Conservation (phyloP, 2,329 filamentous ascomycete genomes). For the Pyricularia sp. region DNA sequence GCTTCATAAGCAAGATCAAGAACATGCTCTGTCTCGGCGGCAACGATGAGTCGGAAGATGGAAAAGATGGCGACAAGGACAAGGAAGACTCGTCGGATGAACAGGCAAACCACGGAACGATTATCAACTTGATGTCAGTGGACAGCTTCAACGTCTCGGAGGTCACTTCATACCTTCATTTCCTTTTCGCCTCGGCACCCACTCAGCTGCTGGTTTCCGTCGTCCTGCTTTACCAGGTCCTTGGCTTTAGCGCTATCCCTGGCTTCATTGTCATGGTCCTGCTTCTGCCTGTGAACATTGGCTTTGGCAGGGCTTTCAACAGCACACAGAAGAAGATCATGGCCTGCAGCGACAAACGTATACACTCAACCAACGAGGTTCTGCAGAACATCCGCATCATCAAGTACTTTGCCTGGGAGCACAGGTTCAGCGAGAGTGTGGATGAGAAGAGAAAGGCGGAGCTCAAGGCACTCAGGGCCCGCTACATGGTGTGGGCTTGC, state of each 20-base stretch:
- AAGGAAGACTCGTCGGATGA: conserved; percentile 37
- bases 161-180: conserved; percentile 89
- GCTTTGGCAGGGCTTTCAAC: conserved; percentile 77
- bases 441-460: conserved; percentile 80
- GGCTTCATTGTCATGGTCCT: conserved; percentile 85
- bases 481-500: conserved; percentile 85
- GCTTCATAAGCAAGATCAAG: conserved; percentile 41
- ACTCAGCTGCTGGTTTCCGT: conserved; percentile 80
- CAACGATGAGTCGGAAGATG: conserved; percentile 26
- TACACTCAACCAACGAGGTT: conserved; percentile 94
- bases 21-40: conserved; percentile 52
- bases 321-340: conserved; percentile 85
- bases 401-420: conserved; percentile 98
- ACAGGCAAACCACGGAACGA: conserved; percentile 91
- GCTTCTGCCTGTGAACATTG: conserved; percentile 83
- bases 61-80: conserved; percentile 26
- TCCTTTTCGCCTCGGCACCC: conserved; percentile 84
- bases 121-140: conserved; percentile 99
- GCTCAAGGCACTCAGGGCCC: conserved; percentile 65
- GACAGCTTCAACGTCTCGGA: conserved; percentile 99
- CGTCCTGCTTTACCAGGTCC: conserved; percentile 74
- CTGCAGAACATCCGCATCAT: conserved; percentile 97
- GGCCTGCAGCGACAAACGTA: conserved; percentile 87
- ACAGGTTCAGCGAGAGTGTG: conserved; percentile 76
- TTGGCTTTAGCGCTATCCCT: conserved; percentile 88